Evolutionary conservation across 2,329 filamentous ascomycete genomes (phyloP), one percentile per base, ranked within the genome.

Genomic region (Fusarium tjaetaba): DNA sequence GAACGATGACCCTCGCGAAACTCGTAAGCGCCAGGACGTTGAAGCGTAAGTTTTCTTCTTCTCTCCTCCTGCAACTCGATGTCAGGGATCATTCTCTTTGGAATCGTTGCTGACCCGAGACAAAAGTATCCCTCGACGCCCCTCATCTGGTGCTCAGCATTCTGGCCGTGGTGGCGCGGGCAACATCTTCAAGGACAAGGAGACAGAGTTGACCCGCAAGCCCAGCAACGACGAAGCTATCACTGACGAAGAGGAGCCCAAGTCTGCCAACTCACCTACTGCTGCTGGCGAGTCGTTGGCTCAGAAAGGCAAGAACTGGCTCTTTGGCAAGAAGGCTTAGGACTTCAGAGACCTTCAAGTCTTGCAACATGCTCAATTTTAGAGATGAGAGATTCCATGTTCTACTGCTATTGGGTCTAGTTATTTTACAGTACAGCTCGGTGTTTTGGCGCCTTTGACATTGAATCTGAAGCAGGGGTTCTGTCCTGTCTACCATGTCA

Each of bases 11-110:
- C 90, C 92, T 7, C 84, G 86, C 46, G 90, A 94, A 80, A 94
- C 95, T 41, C 92, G 95, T 72, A 87, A 90, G 61, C 91, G 91
- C 46, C 96, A 98, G 82, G 95, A 98, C 78, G 94, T 98, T 69
- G 90, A 92, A 68, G 89, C 90, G 89, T 91, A 84, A 80, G 88
- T 85, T 65, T 11, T 76, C 20, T 65, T 76, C 28, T 20, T 76
- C 16, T 38, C 39, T 30, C 36, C 38, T 7, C 26, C 11, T 36
- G 34, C 11, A 22, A n/a, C 36, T 49, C 36, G n/a, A 30, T 43
- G 32, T 26, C 39, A 20, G 22, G 15, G 30, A 20, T 36, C n/a
- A 10, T 24, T 28, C 42, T 18, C 28, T 32, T 9, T 34, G 16
- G 34, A 68, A 18, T 20, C 43, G 22, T 68, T 51, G 73, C 66